Base-by-base conservation (phyloP, 2,329 filamentous ascomycete genomes). In the Helminthosporium solani region DNA sequence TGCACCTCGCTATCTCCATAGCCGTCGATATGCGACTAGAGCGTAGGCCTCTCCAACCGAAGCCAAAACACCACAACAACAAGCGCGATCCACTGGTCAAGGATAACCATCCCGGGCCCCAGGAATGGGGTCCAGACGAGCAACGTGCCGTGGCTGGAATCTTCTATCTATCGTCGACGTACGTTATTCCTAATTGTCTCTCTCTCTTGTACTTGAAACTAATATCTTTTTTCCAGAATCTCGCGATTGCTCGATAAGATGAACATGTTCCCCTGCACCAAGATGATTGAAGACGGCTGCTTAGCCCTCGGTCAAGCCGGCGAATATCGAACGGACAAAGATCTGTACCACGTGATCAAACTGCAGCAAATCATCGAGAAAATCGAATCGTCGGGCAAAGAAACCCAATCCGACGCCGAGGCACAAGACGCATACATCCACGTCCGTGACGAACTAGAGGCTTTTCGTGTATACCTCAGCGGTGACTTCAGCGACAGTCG, bases 121-220 rank as follows among this genome's bases (percentile, higher is more conserved):
- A 41, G 41, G 46, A 53, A 12, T 67, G 63, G 61, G 63, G 67
- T 2, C 45, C 53, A n/a, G 74, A 75, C 19, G 73, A 74, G 42
- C 70, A 74, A 41, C 66, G 74, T 37, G 73, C 74, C 2, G 63
- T 74, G 11, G 68, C 71, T 3, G 75, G 73, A 3, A 69, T 72
- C 21, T 77, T 72, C 49, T 74, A 73, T 48, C 54, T 76, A 11
- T 70, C 71, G 9, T 73, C 72, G 4, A 65, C 67, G 73, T 74
- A 53, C 49, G 67, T 61, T n/a, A 12, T 11, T 14, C 37, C 19
- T 11, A 5, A 25, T 6, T 5, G 9, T 9, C 23, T 25, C 23
- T 9, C 15, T 2, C 7, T n/a, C 6, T 12, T 11, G 2, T 16
- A 16, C 19, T 4, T 28, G 18, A 1, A n/a, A n/a, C 18, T 36